A percentile compares a stretch with the other conserved stretches of the same genome.
Evolutionary conservation across 192 early-diverging fungal species (phyloP).

Genomic region (Dissophora ornata): DNA sequence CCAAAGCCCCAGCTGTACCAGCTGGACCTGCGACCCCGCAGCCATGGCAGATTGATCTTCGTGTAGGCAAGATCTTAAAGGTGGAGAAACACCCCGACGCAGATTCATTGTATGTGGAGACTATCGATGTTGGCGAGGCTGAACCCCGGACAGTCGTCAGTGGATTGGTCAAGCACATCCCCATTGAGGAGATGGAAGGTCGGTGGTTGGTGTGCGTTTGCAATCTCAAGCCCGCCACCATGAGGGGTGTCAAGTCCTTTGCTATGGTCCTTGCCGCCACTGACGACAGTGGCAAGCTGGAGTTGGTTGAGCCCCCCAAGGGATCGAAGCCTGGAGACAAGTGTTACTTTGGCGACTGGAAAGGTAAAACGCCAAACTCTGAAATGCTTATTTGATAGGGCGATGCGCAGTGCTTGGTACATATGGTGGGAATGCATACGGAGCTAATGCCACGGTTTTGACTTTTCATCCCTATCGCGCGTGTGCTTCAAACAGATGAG

Average conservation of each 20-base stretch:
- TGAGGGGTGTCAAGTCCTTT: constrained; percentile 95
- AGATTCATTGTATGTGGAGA: constrained; percentile 95
- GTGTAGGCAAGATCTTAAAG: constrained; percentile 88
- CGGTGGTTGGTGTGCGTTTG: constrained; percentile 79
- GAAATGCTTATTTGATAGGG: too few species aligned
- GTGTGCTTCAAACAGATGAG: constrained; percentile 55
- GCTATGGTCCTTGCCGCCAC: constrained; percentile 98
- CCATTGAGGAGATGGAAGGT: constrained; percentile 87
- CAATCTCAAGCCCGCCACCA: constrained; percentile 94
- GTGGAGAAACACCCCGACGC: constrained; percentile 95
- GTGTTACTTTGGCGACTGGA: constrained; percentile 93
- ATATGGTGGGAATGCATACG: too few species aligned
- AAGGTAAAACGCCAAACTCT: constrained; percentile 58
- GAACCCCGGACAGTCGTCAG: constrained; percentile 89
- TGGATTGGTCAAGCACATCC: constrained; percentile 93
- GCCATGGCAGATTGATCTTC: constrained; percentile 90
- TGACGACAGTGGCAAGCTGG: constrained; percentile 86
- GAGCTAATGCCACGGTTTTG: too few species aligned
- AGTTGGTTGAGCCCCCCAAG: constrained; percentile 90
- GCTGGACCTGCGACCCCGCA: constrained; percentile 61
- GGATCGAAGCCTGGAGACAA: constrained; percentile 89
- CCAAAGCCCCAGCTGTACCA: constrained; percentile 58
- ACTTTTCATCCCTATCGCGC: too few species aligned
- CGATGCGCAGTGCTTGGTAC: too few species aligned
- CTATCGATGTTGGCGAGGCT: constrained; percentile 91